Base-by-base conservation (phyloP, 257 asterid species). In the Cynanchum wilfordii region DNA sequence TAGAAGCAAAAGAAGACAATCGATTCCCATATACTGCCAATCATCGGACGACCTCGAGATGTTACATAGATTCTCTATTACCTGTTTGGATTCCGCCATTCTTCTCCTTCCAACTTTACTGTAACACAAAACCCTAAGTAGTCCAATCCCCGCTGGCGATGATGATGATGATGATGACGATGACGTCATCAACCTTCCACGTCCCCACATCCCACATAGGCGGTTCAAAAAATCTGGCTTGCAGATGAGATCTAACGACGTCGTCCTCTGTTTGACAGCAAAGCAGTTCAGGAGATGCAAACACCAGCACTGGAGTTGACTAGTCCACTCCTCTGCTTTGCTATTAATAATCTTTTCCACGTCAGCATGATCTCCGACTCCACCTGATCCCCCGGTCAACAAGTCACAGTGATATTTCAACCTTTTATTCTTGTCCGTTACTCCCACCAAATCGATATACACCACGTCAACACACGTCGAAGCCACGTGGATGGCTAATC, bases 291-390 rank as follows among this genome's bases (percentile, higher is more conserved):
- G 66, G 38, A 92, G 95, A 79, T 92, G 90, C 44, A 92, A 66
- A 76, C 93, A 84, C 98, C 98, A 92, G 66, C 95, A 82, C 40
- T 92, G 97, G 24, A 90, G 79, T 76, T 92, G 98, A 72, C 93
- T 86, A 33, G 91, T 89, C 98, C 98, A 92, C 49, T 90, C 98
- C 81, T 89, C 97, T 4, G 95, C 97, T 78, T 92, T 92, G 24
- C 78, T 78, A 15, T 85, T 33, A 33, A 33, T 33, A 33, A 33
- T 33, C 38, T 33, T 33, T 5, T 33, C 38, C 38, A 33, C 38
- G 38, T 33, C 38, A 33, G 38, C 38, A 33, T 33, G 38, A 33
- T 83, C 80, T 90, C 95, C 74, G 45, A 50, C 66, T 89, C 96
- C 10, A 75, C 86, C 95, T 38, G 76, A 77, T 29, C 98, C 98